Conservation (phyloP, 805 yeast genomes). For the Zygotorulaspora florentina region DNA sequence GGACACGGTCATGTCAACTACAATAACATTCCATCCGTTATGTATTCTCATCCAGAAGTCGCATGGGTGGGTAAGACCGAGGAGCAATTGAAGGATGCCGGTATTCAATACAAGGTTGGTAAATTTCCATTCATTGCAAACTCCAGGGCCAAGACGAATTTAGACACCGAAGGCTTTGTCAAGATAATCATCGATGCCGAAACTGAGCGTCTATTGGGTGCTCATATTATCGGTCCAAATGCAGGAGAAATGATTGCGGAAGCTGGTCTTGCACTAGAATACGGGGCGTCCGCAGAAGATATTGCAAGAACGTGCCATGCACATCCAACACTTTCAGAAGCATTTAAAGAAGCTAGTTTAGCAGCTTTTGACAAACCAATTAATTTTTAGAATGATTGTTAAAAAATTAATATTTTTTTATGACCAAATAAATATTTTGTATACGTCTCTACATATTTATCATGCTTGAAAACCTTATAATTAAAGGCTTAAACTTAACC, state of each 20-base stretch:
- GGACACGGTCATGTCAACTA: slow-evolving; percentile 99
- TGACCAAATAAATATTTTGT: background rate
- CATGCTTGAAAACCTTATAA: background rate
- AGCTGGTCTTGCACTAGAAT: slow-evolving; percentile 95
- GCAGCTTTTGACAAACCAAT: slow-evolving; percentile 89
- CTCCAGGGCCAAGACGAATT: slow-evolving; percentile 98
- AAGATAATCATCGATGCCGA: slow-evolving; percentile 94
- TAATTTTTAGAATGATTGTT: slow-evolving; percentile 43
- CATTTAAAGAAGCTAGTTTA: slow-evolving; percentile 96
- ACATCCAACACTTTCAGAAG: slow-evolving; percentile 97
- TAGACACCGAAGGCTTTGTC: slow-evolving; percentile 96
- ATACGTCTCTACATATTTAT: background rate
- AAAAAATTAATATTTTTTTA: background rate
- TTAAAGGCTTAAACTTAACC: slow-evolving; percentile 16
- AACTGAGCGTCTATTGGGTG: slow-evolving; percentile 94
- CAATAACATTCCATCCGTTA: slow-evolving; percentile 95
- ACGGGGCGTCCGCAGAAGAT: slow-evolving; percentile 98
- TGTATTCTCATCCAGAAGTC: slow-evolving; percentile 99
- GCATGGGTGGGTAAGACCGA: slow-evolving; percentile 99
- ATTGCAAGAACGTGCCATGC: slow-evolving; percentile 97
- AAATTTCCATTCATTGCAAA: slow-evolving; percentile 98
- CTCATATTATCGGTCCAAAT: slow-evolving; percentile 94
- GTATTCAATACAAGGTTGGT: slow-evolving; percentile 88
- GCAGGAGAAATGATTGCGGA: slow-evolving; percentile 99
- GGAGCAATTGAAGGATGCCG: slow-evolving; percentile 88